phyloP scores from a whole-genome alignment of 2,329 filamentous ascomycete species.

The Xylaria sp. region DNA sequence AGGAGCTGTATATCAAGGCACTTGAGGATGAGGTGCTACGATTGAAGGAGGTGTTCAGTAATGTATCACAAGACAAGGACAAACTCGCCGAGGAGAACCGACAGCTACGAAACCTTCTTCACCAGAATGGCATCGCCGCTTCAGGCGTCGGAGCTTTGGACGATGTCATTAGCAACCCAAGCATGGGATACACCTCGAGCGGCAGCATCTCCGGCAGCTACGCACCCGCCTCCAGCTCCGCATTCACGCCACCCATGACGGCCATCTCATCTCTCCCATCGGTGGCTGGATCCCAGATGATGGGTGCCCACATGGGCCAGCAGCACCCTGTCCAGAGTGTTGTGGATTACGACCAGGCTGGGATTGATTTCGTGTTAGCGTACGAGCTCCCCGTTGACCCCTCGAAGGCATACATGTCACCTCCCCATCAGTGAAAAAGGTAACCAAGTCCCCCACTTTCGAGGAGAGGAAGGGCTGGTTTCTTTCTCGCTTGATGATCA shows the following conservation, averaged over 20 bases:
- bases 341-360: conserved; percentile 82
- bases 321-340: conserved; percentile 52
- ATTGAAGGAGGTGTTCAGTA: conserved; percentile 85
- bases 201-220: conserved; percentile 74
- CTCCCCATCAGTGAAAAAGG: conserved; percentile 65
- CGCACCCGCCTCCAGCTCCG: conserved; percentile 57
- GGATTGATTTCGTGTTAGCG: conserved; percentile 92
- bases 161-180: conserved; percentile 59
- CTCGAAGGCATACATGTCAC: conserved; percentile 74
- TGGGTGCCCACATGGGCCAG: conserved; percentile 49
- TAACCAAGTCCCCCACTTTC: conserved; percentile 40
- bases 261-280: conserved; percentile 58
- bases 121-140: conserved; percentile 62
- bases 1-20: conserved; percentile 94
- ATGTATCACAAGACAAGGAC: conserved; percentile 79
- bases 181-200: conserved; percentile 61
- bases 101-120: conserved; percentile 70
- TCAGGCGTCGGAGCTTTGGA: conserved; percentile 51
- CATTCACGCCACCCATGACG: conserved; percentile 61
- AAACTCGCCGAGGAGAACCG: conserved; percentile 82
- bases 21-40: conserved; percentile 91
- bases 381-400: conserved; percentile 70
- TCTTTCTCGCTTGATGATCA: conserved; percentile 41
- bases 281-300: conserved; percentile 51
- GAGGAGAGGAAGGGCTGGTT: conserved; percentile 42